These are phyloP conservation scores for Sporothrix inflata DNA, from an alignment of 2,329 filamentous ascomycete genomes.

Conservation along the genomic window DNA sequence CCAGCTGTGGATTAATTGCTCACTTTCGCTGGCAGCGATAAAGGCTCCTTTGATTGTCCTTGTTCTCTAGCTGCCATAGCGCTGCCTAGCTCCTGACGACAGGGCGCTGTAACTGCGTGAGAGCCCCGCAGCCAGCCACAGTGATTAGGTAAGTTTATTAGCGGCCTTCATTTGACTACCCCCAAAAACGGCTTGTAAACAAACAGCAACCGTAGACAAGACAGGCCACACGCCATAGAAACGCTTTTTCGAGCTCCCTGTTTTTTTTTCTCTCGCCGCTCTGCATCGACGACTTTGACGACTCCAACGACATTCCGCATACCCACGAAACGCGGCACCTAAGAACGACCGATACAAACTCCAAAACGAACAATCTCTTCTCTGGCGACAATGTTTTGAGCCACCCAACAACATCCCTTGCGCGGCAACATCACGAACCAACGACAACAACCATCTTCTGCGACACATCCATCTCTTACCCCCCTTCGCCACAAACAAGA, in stretches of 20 bases:
- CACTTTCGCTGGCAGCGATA: conserved; percentile 10
- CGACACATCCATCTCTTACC: background rate
- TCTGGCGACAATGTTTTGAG: conserved; percentile 18
- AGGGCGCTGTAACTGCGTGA: background rate
- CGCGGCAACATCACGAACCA: background rate
- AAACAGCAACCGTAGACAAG: conserved; percentile 16
- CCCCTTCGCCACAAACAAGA: conserved; percentile 41
- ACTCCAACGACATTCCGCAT: background rate
- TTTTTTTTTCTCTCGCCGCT: background rate
- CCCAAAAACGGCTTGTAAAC: conserved; percentile 21
- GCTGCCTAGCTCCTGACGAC: conserved; percentile 21
- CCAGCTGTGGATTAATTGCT: conserved; percentile 23
- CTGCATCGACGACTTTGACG: background rate
- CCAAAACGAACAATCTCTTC: background rate
- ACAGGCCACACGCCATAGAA: background rate
- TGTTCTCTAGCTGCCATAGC: background rate
- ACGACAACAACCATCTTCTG: background rate
- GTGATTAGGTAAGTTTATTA: conserved; percentile 1
- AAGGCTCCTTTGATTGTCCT: background rate
- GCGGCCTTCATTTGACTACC: background rate
- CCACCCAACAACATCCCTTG: background rate
- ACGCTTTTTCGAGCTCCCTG: background rate
- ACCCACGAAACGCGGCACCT: background rate
- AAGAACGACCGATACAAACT: background rate
- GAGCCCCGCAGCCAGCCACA: background rate